Percentiles rank a stretch among this genome's conserved stretches.
phyloP scores from a whole-genome alignment of 2,329 filamentous ascomycete genomes.

The Aspergillus ibericus region DNA sequence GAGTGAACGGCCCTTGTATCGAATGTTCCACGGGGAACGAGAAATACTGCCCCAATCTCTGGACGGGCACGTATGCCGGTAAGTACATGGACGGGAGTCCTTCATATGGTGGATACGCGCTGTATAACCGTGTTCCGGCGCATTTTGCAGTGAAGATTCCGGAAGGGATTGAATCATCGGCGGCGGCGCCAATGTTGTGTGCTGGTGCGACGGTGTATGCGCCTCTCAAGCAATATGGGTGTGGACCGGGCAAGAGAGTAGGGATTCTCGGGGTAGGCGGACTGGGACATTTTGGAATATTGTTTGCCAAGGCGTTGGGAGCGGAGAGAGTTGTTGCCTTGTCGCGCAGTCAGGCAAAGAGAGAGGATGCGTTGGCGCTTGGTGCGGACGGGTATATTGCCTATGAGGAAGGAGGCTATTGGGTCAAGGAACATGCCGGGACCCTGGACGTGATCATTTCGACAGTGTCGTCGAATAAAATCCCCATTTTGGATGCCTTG shows the following conservation, averaged over 20 bases:
- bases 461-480: neutral
- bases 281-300: neutral
- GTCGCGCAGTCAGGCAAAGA: neutral
- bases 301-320: neutral
- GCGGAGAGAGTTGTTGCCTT: neutral
- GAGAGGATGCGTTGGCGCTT: neutral
- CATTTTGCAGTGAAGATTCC: neutral
- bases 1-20: neutral
- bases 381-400: neutral
- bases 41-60: neutral
- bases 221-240: neutral
- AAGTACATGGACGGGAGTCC: too few species aligned
- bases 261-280: neutral
- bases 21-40: neutral
- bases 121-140: neutral
- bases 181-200: neutral
- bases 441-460: neutral
- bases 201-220: neutral
- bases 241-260: neutral
- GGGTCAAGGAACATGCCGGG: neutral
- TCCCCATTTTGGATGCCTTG: too few species aligned
- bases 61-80: too few species aligned
- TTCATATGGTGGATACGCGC: neutral
- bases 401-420: neutral
- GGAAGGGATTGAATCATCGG: neutral